phyloP scores from a whole-genome alignment of 1,284 basidiomycete species.

The Rhizoctonia solani region DNA sequence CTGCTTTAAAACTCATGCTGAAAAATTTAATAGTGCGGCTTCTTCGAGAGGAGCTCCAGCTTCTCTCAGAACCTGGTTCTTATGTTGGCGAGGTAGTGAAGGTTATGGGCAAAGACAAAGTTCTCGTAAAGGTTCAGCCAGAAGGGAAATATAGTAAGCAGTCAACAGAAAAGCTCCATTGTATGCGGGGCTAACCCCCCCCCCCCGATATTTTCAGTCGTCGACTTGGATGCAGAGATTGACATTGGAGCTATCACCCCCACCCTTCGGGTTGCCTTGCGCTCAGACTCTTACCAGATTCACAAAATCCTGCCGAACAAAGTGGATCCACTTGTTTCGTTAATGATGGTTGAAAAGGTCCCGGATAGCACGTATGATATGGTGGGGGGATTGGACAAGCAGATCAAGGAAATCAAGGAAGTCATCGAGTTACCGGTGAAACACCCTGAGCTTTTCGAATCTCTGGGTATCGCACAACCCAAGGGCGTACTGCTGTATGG shows the following conservation, averaged over 20 bases:
- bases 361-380: constrained; percentile 99
- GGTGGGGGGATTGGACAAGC: constrained; percentile 97
- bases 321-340: constrained; percentile 90
- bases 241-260: constrained; percentile 81
- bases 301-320: constrained; percentile 96
- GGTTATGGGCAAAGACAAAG: constrained; percentile 99
- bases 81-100: constrained; percentile 99
- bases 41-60: constrained; percentile 90
- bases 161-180: not conserved
- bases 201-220: constrained; percentile 62
- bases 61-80: constrained; percentile 94
- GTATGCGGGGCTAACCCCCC: no score
- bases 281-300: constrained; percentile 93
- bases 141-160: constrained; percentile 94
- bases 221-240: constrained; percentile 91
- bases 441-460: constrained; percentile 96
- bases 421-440: constrained; percentile 98
- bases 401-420: constrained; percentile 99
- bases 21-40: constrained; percentile 64
- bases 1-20: constrained; percentile 1
- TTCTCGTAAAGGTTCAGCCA: constrained; percentile 97
- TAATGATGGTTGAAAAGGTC: constrained; percentile 99
- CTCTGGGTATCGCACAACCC: constrained; percentile 95
- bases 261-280: constrained; percentile 90
- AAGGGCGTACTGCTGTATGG: constrained; percentile 97